A percentile compares a stretch with the other conserved stretches of the same genome.
Evolutionary conservation across 2,329 filamentous ascomycete species (phyloP).

Genomic region (Aspergillus clavatus): DNA sequence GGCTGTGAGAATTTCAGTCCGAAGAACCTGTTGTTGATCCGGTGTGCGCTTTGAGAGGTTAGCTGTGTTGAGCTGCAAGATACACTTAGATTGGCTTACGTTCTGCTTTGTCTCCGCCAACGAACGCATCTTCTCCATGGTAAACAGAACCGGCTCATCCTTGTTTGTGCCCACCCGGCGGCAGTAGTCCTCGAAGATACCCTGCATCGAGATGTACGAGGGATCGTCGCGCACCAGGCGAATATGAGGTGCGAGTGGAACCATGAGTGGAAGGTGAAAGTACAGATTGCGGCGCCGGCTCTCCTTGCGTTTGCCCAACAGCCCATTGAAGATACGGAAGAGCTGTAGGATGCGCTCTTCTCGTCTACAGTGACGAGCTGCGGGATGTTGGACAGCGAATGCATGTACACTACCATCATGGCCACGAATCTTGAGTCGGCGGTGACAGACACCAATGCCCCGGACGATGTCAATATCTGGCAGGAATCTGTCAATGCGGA

Average conservation of each 20-base stretch:
- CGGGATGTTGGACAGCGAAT: conserved; percentile 94
- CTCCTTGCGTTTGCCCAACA: conserved; percentile 87
- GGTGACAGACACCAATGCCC: conserved; percentile 83
- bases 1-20: conserved; percentile 86
- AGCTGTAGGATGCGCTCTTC: conserved; percentile 94
- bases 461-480: conserved; percentile 91
- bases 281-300: conserved; percentile 87
- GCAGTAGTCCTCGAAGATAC: conserved; percentile 94
- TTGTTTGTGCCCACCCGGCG: conserved; percentile 80
- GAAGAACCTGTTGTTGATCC: conserved; percentile 67
- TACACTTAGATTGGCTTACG: conserved; percentile 26
- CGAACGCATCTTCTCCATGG: conserved; percentile 85
- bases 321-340: conserved; percentile 95
- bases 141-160: conserved; percentile 91
- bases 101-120: conserved; percentile 64
- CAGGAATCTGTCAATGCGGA: conserved; percentile 93
- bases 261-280: conserved; percentile 93
- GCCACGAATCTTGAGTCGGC: conserved; percentile 89
- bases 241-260: conserved; percentile 90
- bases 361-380: conserved; percentile 81
- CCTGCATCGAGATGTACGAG: conserved; percentile 90
- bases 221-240: conserved; percentile 93
- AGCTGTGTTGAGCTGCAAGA: conserved; percentile 15
- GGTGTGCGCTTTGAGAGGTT: conserved; percentile 41
- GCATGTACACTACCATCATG: conserved; percentile 96